phyloP scores from a whole-genome alignment of 805 yeast species.

The Lipomyces mesembrius region DNA sequence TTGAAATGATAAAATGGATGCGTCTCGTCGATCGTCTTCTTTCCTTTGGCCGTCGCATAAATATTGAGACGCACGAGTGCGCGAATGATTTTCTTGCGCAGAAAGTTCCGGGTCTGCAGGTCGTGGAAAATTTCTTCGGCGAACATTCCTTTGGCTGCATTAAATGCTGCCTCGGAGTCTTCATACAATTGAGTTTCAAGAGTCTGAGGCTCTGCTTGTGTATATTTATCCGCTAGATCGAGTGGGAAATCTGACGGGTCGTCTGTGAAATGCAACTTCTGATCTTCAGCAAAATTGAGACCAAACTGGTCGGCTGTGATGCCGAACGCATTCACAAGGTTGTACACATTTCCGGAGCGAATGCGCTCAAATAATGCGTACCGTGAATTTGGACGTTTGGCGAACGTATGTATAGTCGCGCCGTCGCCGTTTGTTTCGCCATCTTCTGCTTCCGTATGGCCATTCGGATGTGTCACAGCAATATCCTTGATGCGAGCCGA shows the following conservation, averaged over 20 bases:
- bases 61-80: constrained; percentile 69
- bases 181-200: constrained; percentile 36
- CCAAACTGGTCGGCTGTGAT: constrained; percentile 80
- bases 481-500: constrained; percentile 61
- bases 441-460: constrained; percentile 15
- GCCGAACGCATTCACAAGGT: constrained; percentile 60
- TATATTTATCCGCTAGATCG: constrained; percentile 55
- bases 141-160: constrained; percentile 73
- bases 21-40: constrained; percentile 72
- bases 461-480: constrained; percentile 38
- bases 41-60: constrained; percentile 81
- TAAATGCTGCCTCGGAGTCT: constrained; percentile 57
- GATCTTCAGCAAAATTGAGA: constrained; percentile 72
- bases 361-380: constrained; percentile 48
- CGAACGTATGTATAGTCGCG: constrained; percentile 40
- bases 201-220: constrained; percentile 27
- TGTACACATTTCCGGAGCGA: constrained; percentile 29
- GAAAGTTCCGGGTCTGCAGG: constrained; percentile 73
- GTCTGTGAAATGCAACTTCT: constrained; percentile 70
- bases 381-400: constrained; percentile 49
- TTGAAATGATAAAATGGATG: constrained; percentile 88
- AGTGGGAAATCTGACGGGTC: constrained; percentile 68
- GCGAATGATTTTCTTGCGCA: constrained; percentile 60
- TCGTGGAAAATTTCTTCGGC: constrained; percentile 82
- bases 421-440: constrained; percentile 48